phyloP scores from a whole-genome alignment of 2,329 filamentous ascomycete genomes.

The Stemphylium beticola region DNA sequence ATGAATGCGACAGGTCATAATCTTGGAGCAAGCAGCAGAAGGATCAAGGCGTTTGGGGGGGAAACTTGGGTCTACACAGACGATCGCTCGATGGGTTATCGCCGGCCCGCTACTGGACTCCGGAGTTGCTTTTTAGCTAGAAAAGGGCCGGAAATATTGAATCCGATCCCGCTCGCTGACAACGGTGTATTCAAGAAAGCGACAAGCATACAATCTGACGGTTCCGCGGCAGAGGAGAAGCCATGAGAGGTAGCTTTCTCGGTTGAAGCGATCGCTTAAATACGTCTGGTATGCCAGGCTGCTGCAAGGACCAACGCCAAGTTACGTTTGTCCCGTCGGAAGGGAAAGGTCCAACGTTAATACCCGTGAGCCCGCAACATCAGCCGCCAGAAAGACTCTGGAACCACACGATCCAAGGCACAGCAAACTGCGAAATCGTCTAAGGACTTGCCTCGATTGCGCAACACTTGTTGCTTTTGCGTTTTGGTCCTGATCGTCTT shows the following conservation, averaged over 20 bases:
- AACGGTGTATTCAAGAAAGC: neutral
- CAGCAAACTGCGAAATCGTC: neutral
- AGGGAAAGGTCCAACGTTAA: conserved; percentile 15
- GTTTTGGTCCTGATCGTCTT: conserved; percentile 5
- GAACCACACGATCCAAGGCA: conserved; percentile 16
- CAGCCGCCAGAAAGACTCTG: conserved; percentile 2
- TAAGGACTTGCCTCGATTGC: neutral
- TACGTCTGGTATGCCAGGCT: neutral
- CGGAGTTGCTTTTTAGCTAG: neutral
- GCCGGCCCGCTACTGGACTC: conserved; percentile 14
- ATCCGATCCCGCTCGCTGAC: neutral
- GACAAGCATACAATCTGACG: conserved; percentile 7
- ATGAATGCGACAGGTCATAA: conserved; percentile 17
- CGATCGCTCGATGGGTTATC: conserved; percentile 10
- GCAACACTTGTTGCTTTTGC: neutral
- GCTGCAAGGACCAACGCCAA: conserved; percentile 17
- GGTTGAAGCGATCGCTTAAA: conserved; percentile 13
- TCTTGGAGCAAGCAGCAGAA: neutral
- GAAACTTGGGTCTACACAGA: conserved; percentile 1
- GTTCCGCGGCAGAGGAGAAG: conserved; percentile 2
- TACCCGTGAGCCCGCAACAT: conserved; percentile 17
- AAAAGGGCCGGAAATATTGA: too few species aligned
- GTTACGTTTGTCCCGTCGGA: conserved; percentile 6
- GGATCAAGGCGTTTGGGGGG: neutral
- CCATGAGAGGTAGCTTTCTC: conserved; percentile 6